phyloP scores from a whole-genome alignment of 306 rosid species.

The Trichosanthes truncata region DNA sequence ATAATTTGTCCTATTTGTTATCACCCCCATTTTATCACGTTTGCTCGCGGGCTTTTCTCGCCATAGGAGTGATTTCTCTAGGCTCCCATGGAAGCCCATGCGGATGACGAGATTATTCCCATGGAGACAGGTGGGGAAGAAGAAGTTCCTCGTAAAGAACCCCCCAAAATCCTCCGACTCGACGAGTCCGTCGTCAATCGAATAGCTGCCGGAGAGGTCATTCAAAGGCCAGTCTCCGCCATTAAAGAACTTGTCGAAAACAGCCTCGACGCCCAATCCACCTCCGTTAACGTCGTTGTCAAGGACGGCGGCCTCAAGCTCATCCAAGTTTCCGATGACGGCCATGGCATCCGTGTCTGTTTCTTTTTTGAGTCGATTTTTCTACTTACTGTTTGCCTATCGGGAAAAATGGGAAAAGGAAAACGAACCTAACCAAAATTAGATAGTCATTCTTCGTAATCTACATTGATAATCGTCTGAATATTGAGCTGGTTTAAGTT shows the following conservation, averaged over 20 bases:
- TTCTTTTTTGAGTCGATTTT: background rate
- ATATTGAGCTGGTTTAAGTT: background rate
- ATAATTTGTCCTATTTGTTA: too few relatives aligned
- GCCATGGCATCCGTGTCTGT: conserved; percentile 73
- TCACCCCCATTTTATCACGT: too few relatives aligned
- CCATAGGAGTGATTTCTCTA: background rate
- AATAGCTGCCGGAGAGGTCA: conserved; percentile 93
- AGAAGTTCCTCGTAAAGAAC: conserved; percentile 20
- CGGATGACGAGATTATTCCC: conserved; percentile 5
- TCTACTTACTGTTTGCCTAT: background rate
- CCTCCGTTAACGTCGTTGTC: conserved; percentile 57
- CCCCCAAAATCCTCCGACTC: conserved; percentile 73
- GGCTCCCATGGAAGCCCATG: background rate
- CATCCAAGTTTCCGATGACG: conserved; percentile 90
- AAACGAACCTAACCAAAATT: background rate
- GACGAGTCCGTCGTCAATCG: conserved; percentile 76
- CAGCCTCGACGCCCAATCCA: conserved; percentile 78
- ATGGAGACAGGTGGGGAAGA: conserved; percentile 19
- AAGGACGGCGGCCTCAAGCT: conserved; percentile 94
- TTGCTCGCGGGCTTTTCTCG: background rate
- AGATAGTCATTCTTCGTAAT: background rate
- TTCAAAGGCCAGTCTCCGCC: conserved; percentile 85
- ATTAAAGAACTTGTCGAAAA: conserved; percentile 86
- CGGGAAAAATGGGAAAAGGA: background rate
- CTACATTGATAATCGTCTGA: background rate